These are phyloP conservation scores for Albifimbria verrucaria DNA, from an alignment of 2,329 filamentous ascomycete species.

Conservation along the genomic window DNA sequence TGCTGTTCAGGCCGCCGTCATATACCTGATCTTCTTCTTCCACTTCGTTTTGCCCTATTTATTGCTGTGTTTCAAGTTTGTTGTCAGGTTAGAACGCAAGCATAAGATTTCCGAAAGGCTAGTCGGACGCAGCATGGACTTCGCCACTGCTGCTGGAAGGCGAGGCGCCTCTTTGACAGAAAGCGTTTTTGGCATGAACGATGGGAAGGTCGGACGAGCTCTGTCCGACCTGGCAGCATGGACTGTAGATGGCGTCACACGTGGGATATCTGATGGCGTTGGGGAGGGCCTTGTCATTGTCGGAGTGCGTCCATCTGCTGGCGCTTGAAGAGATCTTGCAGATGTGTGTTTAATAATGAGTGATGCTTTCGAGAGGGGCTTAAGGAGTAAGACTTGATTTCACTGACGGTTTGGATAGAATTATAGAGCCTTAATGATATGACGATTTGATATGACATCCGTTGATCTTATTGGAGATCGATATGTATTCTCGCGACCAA, in stretches of 20 bases:
- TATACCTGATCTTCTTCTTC: constrained; percentile 56
- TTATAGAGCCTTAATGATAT: too few relatives aligned
- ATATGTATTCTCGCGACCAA: too few relatives aligned
- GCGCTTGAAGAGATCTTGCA: too few relatives aligned
- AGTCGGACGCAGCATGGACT: constrained; percentile 62
- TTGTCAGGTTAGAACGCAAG: constrained; percentile 62
- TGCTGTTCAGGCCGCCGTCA: constrained; percentile 51
- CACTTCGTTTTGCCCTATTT: constrained; percentile 62
- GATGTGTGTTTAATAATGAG: too few relatives aligned
- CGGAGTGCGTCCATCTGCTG: constrained; percentile 2
- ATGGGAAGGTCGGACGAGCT: constrained; percentile 60
- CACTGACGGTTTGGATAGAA: too few relatives aligned
- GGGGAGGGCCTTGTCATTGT: constrained; percentile 29
- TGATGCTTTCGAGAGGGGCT: too few relatives aligned
- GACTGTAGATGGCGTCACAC: constrained; percentile 61
- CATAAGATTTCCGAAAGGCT: constrained; percentile 69
- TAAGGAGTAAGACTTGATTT: too few relatives aligned
- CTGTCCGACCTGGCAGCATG: constrained; percentile 56
- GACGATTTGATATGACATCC: too few relatives aligned
- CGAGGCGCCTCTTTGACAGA: constrained; percentile 56
- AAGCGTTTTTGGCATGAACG: constrained; percentile 57
- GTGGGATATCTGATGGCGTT: constrained; percentile 65
- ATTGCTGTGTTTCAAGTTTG: constrained; percentile 47
- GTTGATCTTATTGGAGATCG: too few relatives aligned
- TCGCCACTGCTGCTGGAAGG: constrained; percentile 51